Base-by-base conservation (phyloP, 768 basidiomycete genomes). In the Holtermanniella nyarrowii region DNA sequence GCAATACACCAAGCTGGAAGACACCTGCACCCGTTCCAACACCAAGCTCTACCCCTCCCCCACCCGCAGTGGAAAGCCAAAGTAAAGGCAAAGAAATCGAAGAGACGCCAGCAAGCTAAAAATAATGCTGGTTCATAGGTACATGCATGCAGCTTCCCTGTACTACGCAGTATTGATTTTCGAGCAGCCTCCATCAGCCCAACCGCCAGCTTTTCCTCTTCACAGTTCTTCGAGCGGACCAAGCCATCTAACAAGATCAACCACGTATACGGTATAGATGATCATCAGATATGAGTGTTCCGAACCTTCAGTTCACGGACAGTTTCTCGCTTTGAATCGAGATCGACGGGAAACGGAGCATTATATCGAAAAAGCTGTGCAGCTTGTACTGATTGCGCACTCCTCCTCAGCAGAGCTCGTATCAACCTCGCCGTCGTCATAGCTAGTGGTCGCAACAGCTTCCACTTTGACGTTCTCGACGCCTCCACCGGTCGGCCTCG, bases 381-480 rank as follows among this genome's bases (percentile, higher is more conserved):
- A 14, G 41, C 43, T 23, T 60, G 50, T 25, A 40, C 47, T 16
- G 27, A 21, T 14, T 24, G 42, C 25, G 43, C 26, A 16, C 27
- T 46, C n/a, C 50, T 46, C 27, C 40, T 46, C n/a, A n/a, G n/a
- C n/a, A 4, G 4, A 10, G 21, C 42, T 21, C n/a, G 12, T 41
- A 42, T 5, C 22, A 18, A 21, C 20, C 14, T 16, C 5, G 14
- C 46, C 26, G 21, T 13, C 26, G 4, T 20, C 31, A 1, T 44
- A 49, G 13, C 31, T 73, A 11, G 75, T 71, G 42, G 77, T 76
- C 58, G 88, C 71, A 55, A 79, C 80, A 7, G 82, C 79, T 50
- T 77, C 77, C 58, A 96, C 76, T 50, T 95, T 74, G 56, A 84
- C 78, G 66, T 93, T 84, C 72, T 86, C 89, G 4, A 81, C 80